A percentile compares a stretch with the other conserved stretches of the same genome.
Evolutionary conservation across 345 rosid species (phyloP).

Genomic region (Lumnitzera racemosa): DNA sequence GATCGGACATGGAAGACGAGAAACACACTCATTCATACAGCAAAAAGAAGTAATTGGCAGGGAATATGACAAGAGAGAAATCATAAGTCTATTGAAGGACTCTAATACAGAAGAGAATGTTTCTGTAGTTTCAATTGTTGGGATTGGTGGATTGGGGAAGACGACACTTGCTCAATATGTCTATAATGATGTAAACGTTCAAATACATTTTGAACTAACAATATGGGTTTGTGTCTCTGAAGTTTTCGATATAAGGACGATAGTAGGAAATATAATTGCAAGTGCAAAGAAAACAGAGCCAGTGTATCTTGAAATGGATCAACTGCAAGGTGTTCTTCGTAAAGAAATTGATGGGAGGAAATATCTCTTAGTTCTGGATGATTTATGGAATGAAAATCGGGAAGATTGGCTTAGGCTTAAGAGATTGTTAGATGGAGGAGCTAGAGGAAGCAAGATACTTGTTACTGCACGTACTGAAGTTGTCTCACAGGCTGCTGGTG

Average conservation of each 20-base stretch:
- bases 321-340: too few species aligned
- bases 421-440: slow-evolving; percentile 19
- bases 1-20: not conserved
- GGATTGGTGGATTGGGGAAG: slow-evolving; percentile 26
- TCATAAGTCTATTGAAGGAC: slow-evolving; percentile 1
- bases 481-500: not conserved
- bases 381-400: slow-evolving; percentile 13
- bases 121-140: slow-evolving; percentile 20
- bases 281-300: not conserved
- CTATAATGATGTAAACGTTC: slow-evolving; percentile 13
- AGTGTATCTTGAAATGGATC: too few species aligned
- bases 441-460: slow-evolving; percentile 24
- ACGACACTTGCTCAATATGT: slow-evolving; percentile 24
- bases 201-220: slow-evolving; percentile 7
- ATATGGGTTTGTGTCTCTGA: slow-evolving; percentile 27
- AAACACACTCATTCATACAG: slow-evolving; percentile 4
- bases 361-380: slow-evolving; percentile 3
- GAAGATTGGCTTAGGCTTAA: slow-evolving; percentile 20
- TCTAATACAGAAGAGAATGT: not conserved
- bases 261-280: slow-evolving; percentile 1
- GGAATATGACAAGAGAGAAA: slow-evolving; percentile 16
- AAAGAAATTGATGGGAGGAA: not conserved
- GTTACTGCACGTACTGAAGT: slow-evolving; percentile 9
- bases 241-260: slow-evolving; percentile 9
- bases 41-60: slow-evolving; percentile 19